Evolutionary conservation across 2,329 filamentous ascomycete genomes (phyloP).

Genomic region (Cladophialophora chaetospira): DNA sequence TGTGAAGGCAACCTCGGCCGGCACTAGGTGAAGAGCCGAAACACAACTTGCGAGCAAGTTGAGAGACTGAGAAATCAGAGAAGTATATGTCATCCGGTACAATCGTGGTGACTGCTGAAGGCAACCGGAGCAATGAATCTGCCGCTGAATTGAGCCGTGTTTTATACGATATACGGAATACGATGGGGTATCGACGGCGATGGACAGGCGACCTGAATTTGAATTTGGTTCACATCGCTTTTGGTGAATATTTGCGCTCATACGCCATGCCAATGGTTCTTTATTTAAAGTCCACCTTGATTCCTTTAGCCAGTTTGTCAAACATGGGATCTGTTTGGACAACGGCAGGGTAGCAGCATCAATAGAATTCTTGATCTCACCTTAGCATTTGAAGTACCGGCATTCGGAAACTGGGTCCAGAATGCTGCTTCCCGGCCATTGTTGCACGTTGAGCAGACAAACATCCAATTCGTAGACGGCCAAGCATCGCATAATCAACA

Average conservation of each 20-base stretch:
- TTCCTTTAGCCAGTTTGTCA: neutral
- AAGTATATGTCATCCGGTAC: neutral
- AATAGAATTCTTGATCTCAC: neutral
- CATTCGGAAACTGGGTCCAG: too few species aligned
- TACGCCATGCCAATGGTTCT: neutral
- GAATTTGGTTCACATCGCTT: neutral
- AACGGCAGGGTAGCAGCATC: too few species aligned
- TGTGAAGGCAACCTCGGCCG: too few species aligned
- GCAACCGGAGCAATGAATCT: neutral
- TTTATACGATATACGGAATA: neutral
- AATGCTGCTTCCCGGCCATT: too few species aligned
- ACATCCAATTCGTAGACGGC: neutral
- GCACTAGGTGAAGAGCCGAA: too few species aligned
- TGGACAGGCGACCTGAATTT: neutral
- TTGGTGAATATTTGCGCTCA: neutral
- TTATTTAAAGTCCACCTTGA: neutral
- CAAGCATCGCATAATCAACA: conserved; percentile 37
- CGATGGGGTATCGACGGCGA: neutral
- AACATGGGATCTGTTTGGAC: neutral
- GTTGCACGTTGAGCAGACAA: neutral
- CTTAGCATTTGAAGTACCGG: too few species aligned
- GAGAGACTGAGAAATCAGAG: neutral
- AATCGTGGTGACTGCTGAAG: neutral
- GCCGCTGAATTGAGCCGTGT: neutral
- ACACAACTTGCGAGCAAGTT: too few species aligned